Evolutionary conservation across 2,329 filamentous ascomycete species (phyloP), one percentile per base, ranked within the genome.

Genomic region (Didymella sp.): DNA sequence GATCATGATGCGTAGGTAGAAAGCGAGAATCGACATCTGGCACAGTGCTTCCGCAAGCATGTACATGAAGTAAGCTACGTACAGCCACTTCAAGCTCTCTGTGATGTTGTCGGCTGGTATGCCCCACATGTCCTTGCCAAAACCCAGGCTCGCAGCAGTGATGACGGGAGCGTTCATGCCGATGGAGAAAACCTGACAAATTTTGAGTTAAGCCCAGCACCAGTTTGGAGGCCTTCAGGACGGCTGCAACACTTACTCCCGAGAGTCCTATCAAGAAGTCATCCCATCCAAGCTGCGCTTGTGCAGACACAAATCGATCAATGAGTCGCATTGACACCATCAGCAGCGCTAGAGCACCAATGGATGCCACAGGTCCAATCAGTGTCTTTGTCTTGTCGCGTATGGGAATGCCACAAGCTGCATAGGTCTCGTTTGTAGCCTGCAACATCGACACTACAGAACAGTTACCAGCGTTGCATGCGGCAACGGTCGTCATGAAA

Each of bases 1-100:
- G 12, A 64, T 43, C 63, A 73, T 69, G 50, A 74, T 67, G 40
- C 70, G 70, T 17, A 74, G 60, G 59, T 72, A 73, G 50, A 74
- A 74, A 7, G 68, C 66, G 21, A 72, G 63, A 44, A 74, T 67
- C 12, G 72, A 72, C 38, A 71, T 60, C 56, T 74, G 70, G 43
- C 67, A 69, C 8, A 73, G 52, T 42, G 56, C 57, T 51, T 69
- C 67, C 27, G 69, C 56, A 25, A 63, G 24, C 61, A 68, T 63
- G 64, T 74, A 74, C 58, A 72, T 62, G 49, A 68, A 67, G 59
- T 74, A 70, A 28, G 70, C 66, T 13, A 72, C 61, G 28, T 69
- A 73, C 4, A 73, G 55, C 63, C 60, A 69, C 61, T 69, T 68
- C 22, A 74, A 48, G 42, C 66, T 66, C 17, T 46, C 42, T 15